These are phyloP conservation scores for Narthecium ossifragum DNA, from an alignment of 106 monocot species.

Conservation along the genomic window DNA sequence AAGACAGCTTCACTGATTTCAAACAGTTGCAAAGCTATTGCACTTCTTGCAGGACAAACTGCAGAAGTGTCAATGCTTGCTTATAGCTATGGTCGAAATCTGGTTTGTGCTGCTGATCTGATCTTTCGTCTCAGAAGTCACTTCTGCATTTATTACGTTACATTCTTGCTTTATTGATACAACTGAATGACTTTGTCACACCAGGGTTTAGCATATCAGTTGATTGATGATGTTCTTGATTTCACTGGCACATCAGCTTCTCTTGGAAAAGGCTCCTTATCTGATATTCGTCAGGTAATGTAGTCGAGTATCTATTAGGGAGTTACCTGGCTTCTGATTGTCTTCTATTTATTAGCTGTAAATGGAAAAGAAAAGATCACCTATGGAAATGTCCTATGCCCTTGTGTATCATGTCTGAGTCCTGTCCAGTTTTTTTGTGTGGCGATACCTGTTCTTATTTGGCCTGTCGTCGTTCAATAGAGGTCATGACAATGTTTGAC, in stretches of 20 bases:
- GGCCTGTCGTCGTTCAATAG: too few relatives aligned
- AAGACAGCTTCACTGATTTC: conserved; percentile 91
- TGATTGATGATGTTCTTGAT: conserved; percentile 77
- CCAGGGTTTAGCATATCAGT: conserved; percentile 72
- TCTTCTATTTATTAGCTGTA: too few relatives aligned
- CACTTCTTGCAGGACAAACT: conserved; percentile 79
- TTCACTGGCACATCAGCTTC: conserved; percentile 62
- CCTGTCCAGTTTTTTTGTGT: too few relatives aligned
- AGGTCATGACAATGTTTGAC: too few relatives aligned
- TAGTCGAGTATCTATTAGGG: too few relatives aligned
- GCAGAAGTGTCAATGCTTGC: conserved; percentile 76
- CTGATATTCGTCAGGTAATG: conserved; percentile 69
- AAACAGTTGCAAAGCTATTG: conserved; percentile 79
- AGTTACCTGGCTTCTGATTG: too few relatives aligned
- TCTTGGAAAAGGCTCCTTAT: conserved; percentile 68
- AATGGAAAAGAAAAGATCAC: too few relatives aligned
- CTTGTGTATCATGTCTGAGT: too few relatives aligned
- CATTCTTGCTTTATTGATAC: neutral
- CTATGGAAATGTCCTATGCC: too few relatives aligned
- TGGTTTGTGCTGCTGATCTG: conserved; percentile 32
- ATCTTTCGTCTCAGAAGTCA: neutral
- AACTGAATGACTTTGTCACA: neutral
- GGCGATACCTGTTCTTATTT: too few relatives aligned
- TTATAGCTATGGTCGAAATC: conserved; percentile 73
- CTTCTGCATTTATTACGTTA: neutral